Evolutionary conservation across 768 basidiomycete species (phyloP).

Genomic region (Paxillus rubicundulus): DNA sequence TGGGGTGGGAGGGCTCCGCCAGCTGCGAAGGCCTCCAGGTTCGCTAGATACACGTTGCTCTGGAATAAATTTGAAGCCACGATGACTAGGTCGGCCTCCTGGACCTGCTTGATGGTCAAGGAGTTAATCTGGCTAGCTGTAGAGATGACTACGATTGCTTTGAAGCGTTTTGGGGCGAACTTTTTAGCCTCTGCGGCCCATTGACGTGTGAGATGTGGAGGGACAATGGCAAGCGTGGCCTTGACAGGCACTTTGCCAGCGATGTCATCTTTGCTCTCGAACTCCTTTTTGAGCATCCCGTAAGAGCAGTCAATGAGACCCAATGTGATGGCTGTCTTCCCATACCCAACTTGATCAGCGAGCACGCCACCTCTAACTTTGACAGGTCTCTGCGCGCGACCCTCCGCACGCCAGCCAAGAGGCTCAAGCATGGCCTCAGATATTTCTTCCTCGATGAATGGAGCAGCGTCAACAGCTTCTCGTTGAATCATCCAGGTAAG

Average conservation of each 20-base stretch:
- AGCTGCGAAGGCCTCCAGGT: conserved; percentile 67
- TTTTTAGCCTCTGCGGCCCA: conserved; percentile 87
- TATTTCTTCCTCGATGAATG: conserved; percentile 93
- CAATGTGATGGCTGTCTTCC: conserved; percentile 93
- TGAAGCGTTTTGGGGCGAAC: conserved; percentile 53
- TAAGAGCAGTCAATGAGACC: conserved; percentile 78
- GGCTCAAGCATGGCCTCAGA: conserved; percentile 85
- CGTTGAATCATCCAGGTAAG: conserved; percentile 89
- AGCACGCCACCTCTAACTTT: conserved; percentile 85
- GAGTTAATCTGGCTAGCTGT: conserved; percentile 70
- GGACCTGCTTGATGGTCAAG: conserved; percentile 67
- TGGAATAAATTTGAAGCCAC: conserved; percentile 86
- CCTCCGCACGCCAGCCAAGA: conserved; percentile 93
- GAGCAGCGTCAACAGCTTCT: conserved; percentile 59
- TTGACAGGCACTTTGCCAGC: conserved; percentile 71
- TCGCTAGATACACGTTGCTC: conserved; percentile 71
- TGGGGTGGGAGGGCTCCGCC: conserved; percentile 68
- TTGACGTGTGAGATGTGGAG: conserved; percentile 85
- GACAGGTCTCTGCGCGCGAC: conserved; percentile 75
- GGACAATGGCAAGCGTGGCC: conserved; percentile 82
- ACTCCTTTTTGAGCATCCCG: conserved; percentile 55
- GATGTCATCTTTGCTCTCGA: conserved; percentile 45
- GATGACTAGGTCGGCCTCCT: conserved; percentile 83
- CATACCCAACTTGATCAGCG: conserved; percentile 95
- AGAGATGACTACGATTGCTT: conserved; percentile 59